Evolutionary conservation across 768 basidiomycete species (phyloP).

Genomic region (Xanthoconium stramineum): DNA sequence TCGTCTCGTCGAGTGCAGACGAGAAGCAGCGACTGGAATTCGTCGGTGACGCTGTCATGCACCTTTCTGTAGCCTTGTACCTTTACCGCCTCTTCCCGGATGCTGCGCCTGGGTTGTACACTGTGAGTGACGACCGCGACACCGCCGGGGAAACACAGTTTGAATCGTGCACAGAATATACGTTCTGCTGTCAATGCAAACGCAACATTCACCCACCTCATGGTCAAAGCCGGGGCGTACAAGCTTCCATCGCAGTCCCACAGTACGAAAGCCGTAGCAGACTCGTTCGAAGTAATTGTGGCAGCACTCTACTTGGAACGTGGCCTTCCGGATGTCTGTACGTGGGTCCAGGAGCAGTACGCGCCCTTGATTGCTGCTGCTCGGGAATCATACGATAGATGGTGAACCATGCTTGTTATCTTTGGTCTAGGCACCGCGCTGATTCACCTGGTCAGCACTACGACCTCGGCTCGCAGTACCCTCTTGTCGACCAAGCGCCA

Average conservation of each 20-base stretch:
- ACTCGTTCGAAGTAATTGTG: slow-evolving; percentile 46
- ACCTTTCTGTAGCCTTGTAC: slow-evolving; percentile 38
- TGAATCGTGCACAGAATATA: slow-evolving; percentile 17
- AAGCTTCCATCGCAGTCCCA: slow-evolving; percentile 19
- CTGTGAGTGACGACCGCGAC: slow-evolving; percentile 24
- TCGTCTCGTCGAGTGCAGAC: slow-evolving; percentile 22
- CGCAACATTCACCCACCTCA: slow-evolving; percentile 36
- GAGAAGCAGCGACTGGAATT: slow-evolving; percentile 46
- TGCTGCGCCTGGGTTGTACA: slow-evolving; percentile 33
- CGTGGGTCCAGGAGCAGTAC: slow-evolving; percentile 40
- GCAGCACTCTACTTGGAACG: slow-evolving; percentile 41
- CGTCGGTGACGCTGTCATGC: slow-evolving; percentile 46
- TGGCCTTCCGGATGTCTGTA: slow-evolving; percentile 35
- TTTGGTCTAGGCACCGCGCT: not conserved
- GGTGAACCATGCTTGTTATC: slow-evolving; percentile 14
- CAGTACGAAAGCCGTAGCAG: slow-evolving; percentile 39
- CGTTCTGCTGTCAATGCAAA: slow-evolving; percentile 31
- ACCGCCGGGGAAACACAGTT: not conserved
- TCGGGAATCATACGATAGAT: slow-evolving; percentile 25
- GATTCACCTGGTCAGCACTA: slow-evolving; percentile 13
- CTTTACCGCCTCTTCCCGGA: slow-evolving; percentile 35
- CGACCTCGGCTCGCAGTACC: not conserved
- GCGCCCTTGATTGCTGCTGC: slow-evolving; percentile 35
- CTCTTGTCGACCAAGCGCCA: slow-evolving; percentile 15
- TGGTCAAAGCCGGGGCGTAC: slow-evolving; percentile 34